Conservation (phyloP, 106 monocot species). For the Iris macrosiphon region DNA sequence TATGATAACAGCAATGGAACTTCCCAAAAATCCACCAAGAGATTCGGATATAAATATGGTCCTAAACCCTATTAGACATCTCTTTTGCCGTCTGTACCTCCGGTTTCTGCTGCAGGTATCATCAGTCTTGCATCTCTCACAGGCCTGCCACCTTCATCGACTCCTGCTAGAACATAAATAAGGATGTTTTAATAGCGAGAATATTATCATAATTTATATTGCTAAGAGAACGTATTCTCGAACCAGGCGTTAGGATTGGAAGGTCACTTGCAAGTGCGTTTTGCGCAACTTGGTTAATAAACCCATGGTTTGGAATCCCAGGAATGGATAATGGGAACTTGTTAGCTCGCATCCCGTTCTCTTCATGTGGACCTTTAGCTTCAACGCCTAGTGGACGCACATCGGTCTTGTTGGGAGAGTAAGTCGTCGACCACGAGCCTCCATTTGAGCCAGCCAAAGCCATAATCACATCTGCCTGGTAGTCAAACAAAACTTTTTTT, state of each 20-base stretch:
- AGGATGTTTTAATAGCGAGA: neutral
- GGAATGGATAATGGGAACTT: conserved; percentile 6
- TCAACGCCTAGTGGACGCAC: conserved; percentile 1
- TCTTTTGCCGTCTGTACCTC: conserved; percentile 1
- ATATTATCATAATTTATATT: too few species aligned
- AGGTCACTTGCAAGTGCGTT: conserved; percentile 9
- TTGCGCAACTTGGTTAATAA: conserved; percentile 1
- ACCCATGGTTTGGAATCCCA: conserved; percentile 1
- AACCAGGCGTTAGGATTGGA: conserved; percentile 13
- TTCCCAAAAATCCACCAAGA: neutral
- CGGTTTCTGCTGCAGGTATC: conserved; percentile 2
- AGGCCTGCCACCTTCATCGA: neutral
- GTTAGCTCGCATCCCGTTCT: conserved; percentile 9
- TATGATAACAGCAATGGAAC: neutral
- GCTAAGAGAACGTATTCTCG: neutral
- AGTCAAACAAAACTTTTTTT: neutral
- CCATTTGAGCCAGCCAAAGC: conserved; percentile 51
- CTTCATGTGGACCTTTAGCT: conserved; percentile 17
- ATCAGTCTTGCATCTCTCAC: conserved; percentile 6
- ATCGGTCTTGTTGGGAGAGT: conserved; percentile 8
- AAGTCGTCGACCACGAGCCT: conserved; percentile 43
- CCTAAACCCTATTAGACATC: conserved; percentile 8
- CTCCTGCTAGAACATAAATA: conserved; percentile 10
- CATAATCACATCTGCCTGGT: conserved; percentile 61
- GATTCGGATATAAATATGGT: neutral